Evolutionary conservation across 441 rosid species (phyloP), one percentile per base, ranked within the genome.

Genomic region (Lepidium campestre): DNA sequence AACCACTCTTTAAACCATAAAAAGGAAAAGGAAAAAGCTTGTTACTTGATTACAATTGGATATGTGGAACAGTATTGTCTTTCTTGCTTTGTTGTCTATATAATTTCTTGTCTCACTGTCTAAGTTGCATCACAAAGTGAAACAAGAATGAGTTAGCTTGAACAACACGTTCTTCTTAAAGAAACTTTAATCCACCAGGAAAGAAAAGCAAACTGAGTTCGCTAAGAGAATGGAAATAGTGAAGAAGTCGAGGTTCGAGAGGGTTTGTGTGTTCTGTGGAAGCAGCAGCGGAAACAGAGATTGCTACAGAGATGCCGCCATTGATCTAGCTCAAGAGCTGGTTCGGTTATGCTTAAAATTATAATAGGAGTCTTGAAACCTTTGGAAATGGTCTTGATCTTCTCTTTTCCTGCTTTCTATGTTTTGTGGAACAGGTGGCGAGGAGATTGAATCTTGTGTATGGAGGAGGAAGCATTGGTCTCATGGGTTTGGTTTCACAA

Each of bases 381-480:
- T 42, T 48, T 2, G 40, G 57, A 47, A 66, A 10, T 22, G 44
- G 25, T 66, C 52, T 65, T 74, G 40, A 54, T 27, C 52, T 57
- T 25, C 50, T 46, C 36, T 19, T 3, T 27, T 37, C 22, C 12
- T 15, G 40, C 10, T 18, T 44, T 36, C 10, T 67, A 25, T 60
- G 4, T 49, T 31, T 39, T 47, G 49, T 68, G 36, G 70, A n/a
- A 53, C 62, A 93, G 98, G 86, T 93, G 31, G 73, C 68, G 10
- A 88, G 79, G 62, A 80, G 83, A 62, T 40, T 93, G 79, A 87
- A 85, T 77, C 93, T 93, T 59, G 99, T 91, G 29, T 91, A 91
- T 65, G 99, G 99, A 25, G 99, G 99, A 61, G 99, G 99, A 42
- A 93, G 99, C 56, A 80, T 85, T 76, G 99, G 97, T 32, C 79